Evolutionary conservation across 2,329 filamentous ascomycete species (phyloP), one percentile per base, ranked within the genome.

Genomic region (Hypoxylon sp.): DNA sequence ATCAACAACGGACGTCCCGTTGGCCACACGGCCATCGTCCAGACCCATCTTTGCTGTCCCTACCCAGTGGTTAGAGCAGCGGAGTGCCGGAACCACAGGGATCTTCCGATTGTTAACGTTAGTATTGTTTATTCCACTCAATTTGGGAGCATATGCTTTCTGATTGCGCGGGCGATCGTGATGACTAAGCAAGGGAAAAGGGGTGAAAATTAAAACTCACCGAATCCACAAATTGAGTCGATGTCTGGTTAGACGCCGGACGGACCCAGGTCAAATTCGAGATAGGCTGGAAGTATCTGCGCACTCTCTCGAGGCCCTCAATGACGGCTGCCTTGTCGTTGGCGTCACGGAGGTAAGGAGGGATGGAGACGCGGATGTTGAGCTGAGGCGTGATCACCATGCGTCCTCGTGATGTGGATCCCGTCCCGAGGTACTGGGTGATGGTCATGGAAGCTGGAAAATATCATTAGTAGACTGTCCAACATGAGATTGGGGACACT

Each of bases 351-450:
- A 90, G 83, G 77, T 88, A 90, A 0, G 89, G 89, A 2, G 84
- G 78, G 30, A 83, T 82, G 13, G 85, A 85, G 11, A 91, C 87
- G 1, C 82, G 79, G 71, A 90, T 89, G 74, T 80, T 83, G 3
- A 91, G 81, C n/a, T 80, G 82, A 49, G 82, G 80, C 41, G 83
- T 86, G 73, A 91, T 89, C 14, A 85, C 86, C 63, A 89, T 83
- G 28, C 84, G 80, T 49, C 89, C 89, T 30, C 87, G 82, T 13
- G 88, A 89, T 17, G 84, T 84, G 11, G 85, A 82, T 25, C 89
- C 89, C 52, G 87, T 86, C 36, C 87, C 88, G 32, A 91, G 87
- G 77, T 91, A 90, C 68, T 86, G 83, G 63, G 81, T 84, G 58
- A 88, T 81, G 10, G 81, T 83, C 75, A 86, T 84, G 14, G 82